These are phyloP conservation scores for Phytophthora niederhauseri DNA, from an alignment of 352 stramenopile species.

Conservation along the genomic window DNA sequence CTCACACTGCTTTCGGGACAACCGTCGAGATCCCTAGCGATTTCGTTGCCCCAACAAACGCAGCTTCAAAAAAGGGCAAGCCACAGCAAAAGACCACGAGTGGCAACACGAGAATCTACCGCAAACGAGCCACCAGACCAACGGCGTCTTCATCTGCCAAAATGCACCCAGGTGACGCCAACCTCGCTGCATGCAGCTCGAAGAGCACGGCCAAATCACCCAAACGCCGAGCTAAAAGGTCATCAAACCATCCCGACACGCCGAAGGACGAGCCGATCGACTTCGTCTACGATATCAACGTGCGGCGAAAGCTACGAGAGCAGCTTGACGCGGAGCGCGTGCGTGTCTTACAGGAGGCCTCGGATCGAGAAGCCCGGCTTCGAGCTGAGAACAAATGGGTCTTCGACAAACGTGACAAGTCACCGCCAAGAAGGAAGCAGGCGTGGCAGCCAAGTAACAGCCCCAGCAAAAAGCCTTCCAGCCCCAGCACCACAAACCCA, in stretches of 20 bases:
- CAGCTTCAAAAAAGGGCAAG: not conserved
- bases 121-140: slow-evolving; percentile 35
- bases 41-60: slow-evolving; percentile 44
- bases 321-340: slow-evolving; percentile 59
- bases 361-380: slow-evolving; percentile 46
- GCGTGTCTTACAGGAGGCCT: slow-evolving; percentile 34
- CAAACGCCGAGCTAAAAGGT: not conserved
- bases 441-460: slow-evolving; percentile 16
- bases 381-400: slow-evolving; percentile 56
- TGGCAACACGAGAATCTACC: slow-evolving; percentile 30
- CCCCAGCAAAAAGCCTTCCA: slow-evolving; percentile 2
- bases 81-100: slow-evolving; percentile 18
- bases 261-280: slow-evolving; percentile 41
- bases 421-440: slow-evolving; percentile 13
- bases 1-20: slow-evolving; percentile 44
- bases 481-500: not conserved
- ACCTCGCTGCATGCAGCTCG: not conserved
- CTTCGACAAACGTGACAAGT: slow-evolving; percentile 26
- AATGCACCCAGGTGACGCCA: slow-evolving; percentile 4
- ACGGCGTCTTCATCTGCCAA: slow-evolving; percentile 22
- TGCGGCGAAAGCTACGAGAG: slow-evolving; percentile 58
- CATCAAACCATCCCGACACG: not conserved
- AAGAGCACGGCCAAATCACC: not conserved
- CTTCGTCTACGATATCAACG: slow-evolving; percentile 75
- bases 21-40: slow-evolving; percentile 41